phyloP scores from a whole-genome alignment of 768 basidiomycete species.

The Boletus bicolor region DNA sequence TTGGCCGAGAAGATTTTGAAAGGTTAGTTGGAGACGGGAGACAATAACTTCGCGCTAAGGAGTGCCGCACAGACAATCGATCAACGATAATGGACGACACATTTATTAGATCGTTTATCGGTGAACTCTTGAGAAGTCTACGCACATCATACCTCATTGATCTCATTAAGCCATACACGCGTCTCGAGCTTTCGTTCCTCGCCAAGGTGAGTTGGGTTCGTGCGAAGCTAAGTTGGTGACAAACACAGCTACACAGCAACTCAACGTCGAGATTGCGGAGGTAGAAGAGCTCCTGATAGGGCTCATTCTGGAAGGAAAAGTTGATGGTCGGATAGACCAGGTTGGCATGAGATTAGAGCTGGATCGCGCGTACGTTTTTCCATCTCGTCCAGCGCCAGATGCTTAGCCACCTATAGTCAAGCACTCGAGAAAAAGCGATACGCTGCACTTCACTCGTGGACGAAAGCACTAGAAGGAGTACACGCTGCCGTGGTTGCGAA shows the following conservation, averaged over 20 bases:
- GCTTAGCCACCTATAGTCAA: slow-evolving; percentile 51
- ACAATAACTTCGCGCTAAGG: neutral
- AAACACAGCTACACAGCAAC: slow-evolving; percentile 57
- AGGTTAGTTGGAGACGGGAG: slow-evolving; percentile 47
- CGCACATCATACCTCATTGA: slow-evolving; percentile 97
- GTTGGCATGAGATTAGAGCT: slow-evolving; percentile 90
- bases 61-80: slow-evolving; percentile 65
- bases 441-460: slow-evolving; percentile 77
- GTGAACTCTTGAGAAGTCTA: slow-evolving; percentile 89
- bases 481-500: slow-evolving; percentile 77
- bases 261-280: slow-evolving; percentile 88
- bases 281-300: slow-evolving; percentile 93
- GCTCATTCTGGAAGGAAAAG: slow-evolving; percentile 94
- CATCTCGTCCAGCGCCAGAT: neutral
- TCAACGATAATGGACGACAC: slow-evolving; percentile 94
- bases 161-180: slow-evolving; percentile 95
- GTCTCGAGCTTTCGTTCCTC: slow-evolving; percentile 89
- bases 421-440: slow-evolving; percentile 87
- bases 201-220: slow-evolving; percentile 60
- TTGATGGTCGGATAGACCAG: slow-evolving; percentile 96
- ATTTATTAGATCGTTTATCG: slow-evolving; percentile 95
- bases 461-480: slow-evolving; percentile 72
- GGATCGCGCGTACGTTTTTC: slow-evolving; percentile 64
- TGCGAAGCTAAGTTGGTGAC: neutral
- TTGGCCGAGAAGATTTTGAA: slow-evolving; percentile 94